Evolutionary conservation across 2,329 filamentous ascomycete genomes (phyloP).

Genomic region (Phyllosticta ampelicida): DNA sequence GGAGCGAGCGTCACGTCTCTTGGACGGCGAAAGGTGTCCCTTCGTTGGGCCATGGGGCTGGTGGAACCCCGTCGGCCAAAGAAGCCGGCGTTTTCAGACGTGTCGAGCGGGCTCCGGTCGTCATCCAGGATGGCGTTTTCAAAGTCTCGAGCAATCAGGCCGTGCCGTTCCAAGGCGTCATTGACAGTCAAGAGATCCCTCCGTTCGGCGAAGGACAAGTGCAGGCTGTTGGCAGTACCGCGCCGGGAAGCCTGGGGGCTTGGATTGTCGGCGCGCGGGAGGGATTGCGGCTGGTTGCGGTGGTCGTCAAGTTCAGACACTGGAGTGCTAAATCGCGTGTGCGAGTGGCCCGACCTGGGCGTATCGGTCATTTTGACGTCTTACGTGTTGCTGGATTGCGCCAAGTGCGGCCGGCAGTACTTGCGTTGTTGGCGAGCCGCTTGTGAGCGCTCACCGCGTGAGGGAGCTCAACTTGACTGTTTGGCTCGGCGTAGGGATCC

Average conservation of each 20-base stretch:
- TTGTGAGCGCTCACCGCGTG: slow-evolving; percentile 43
- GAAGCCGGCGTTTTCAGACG: slow-evolving; percentile 30
- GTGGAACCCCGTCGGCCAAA: slow-evolving; percentile 38
- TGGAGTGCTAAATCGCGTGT: slow-evolving; percentile 60
- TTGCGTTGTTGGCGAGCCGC: slow-evolving; percentile 34
- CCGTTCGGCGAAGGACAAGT: slow-evolving; percentile 13
- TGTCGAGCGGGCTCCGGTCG: slow-evolving; percentile 33
- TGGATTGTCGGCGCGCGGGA: slow-evolving; percentile 42
- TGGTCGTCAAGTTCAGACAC: slow-evolving; percentile 82
- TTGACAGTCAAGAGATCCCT: slow-evolving; percentile 20
- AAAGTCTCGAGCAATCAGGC: slow-evolving; percentile 59
- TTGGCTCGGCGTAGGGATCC: slow-evolving; percentile 35
- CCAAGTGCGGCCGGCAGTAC: slow-evolving; percentile 1
- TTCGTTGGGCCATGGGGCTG: slow-evolving; percentile 26
- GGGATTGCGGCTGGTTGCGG: slow-evolving; percentile 53
- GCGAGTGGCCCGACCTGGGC: slow-evolving; percentile 55
- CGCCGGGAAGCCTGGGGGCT: slow-evolving; percentile 42
- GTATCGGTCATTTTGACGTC: slow-evolving; percentile 39
- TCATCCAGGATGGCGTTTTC: slow-evolving; percentile 68
- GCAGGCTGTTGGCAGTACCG: slow-evolving; percentile 62
- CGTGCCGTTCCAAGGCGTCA: slow-evolving; percentile 33
- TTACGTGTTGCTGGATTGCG: not conserved
- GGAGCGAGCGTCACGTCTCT: slow-evolving; percentile 23
- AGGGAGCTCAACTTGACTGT: slow-evolving; percentile 41
- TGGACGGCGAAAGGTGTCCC: slow-evolving; percentile 34